Evolutionary conservation across 2,329 filamentous ascomycete species (phyloP).

Genomic region (Colletotrichum limetticola): DNA sequence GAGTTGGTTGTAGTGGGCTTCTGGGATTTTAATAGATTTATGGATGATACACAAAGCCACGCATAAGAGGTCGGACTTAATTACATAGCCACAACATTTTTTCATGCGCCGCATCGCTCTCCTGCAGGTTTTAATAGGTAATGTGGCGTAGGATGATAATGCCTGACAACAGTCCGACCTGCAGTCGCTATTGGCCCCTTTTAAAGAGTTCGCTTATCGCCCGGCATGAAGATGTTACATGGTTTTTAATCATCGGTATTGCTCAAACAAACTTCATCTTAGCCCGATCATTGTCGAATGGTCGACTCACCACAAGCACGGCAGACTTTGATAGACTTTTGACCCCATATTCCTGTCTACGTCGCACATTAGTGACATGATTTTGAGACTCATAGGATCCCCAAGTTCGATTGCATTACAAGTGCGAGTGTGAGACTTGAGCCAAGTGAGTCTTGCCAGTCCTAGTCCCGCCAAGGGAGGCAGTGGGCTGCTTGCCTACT

Average conservation of each 20-base stretch:
- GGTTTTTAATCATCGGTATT: slow-evolving; percentile 23
- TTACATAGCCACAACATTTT: neutral
- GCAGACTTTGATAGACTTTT: neutral
- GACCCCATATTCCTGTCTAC: neutral
- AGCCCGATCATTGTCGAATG: neutral
- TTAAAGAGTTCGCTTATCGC: slow-evolving; percentile 22
- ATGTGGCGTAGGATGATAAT: neutral
- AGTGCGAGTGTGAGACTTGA: no score
- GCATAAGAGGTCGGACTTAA: neutral
- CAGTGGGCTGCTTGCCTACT: neutral
- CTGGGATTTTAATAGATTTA: neutral
- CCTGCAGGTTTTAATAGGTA: neutral
- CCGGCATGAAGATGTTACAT: slow-evolving; percentile 14
- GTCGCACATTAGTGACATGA: neutral
- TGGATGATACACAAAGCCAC: neutral
- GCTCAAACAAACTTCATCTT: neutral
- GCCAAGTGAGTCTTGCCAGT: no score
- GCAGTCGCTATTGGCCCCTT: slow-evolving; percentile 23
- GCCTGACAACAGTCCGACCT: neutral
- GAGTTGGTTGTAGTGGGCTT: no score
- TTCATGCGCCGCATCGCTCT: neutral
- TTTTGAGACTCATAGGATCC: neutral
- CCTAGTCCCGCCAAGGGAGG: neutral
- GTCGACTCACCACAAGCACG: neutral
- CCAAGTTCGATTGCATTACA: no score